Percentiles rank a stretch among this genome's conserved stretches.
These are phyloP conservation scores for Fusarium equiseti DNA, from an alignment of 2,329 filamentous ascomycete genomes.

Conservation along the genomic window DNA sequence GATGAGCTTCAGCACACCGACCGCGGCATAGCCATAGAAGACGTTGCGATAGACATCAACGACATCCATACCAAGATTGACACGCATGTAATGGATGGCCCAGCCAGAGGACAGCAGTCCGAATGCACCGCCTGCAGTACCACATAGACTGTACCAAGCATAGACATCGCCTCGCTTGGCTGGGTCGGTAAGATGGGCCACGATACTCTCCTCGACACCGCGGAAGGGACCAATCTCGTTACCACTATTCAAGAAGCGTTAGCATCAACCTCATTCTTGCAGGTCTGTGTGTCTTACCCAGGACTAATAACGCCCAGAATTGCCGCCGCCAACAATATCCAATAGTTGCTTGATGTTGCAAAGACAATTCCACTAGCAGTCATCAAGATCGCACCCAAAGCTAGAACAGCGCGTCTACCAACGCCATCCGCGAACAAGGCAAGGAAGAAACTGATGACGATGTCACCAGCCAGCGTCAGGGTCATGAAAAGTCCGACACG, in stretches of 20 bases:
- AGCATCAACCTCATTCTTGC: fast-evolving
- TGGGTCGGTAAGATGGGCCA: constrained; percentile 66
- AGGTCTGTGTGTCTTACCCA: constrained; percentile 47
- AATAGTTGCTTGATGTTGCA: constrained; percentile 65
- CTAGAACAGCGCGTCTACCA: constrained; percentile 66
- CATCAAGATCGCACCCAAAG: constrained; percentile 68
- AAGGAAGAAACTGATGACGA: constrained; percentile 68
- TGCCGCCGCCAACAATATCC: constrained; percentile 68
- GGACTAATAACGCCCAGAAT: constrained; percentile 73
- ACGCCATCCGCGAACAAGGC: constrained; percentile 69
- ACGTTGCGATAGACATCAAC: constrained; percentile 65
- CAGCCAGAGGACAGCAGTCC: constrained; percentile 72
- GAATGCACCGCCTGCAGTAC: constrained; percentile 69
- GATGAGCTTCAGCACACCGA: constrained; percentile 69
- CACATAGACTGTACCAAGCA: constrained; percentile 71
- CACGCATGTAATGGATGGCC: constrained; percentile 64
- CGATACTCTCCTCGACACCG: constrained; percentile 70
- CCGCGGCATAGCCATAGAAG: constrained; percentile 56
- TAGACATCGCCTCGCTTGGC: constrained; percentile 66
- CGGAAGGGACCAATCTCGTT: constrained; percentile 74
- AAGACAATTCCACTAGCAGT: constrained; percentile 67
- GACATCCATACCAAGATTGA: constrained; percentile 56
- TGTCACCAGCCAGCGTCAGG: constrained; percentile 70
- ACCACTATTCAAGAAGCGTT: constrained; percentile 56
- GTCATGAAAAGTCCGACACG: constrained; percentile 75